Conservation (phyloP, 2,329 filamentous ascomycete species). For the Cordyceps cateniannulata region DNA sequence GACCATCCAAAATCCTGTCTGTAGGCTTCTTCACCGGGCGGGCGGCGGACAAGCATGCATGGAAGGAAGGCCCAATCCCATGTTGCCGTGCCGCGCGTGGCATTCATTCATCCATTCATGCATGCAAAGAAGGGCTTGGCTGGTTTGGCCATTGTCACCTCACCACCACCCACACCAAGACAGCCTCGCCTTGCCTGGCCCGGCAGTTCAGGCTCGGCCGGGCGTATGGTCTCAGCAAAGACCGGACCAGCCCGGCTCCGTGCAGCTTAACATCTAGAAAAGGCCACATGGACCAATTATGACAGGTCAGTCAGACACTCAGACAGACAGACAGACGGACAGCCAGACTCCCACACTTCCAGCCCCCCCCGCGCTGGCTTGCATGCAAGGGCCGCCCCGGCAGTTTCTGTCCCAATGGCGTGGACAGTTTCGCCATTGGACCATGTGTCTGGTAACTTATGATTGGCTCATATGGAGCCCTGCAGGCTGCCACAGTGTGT, state of each 20-base stretch:
- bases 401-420: slow-evolving; percentile 9
- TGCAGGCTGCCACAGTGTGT: background rate
- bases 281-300: slow-evolving; percentile 5
- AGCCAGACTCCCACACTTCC: background rate
- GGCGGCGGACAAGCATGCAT: no score
- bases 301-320: slow-evolving; percentile 8
- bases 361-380: background rate
- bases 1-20: no score
- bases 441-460: background rate
- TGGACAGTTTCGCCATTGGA: slow-evolving; percentile 7
- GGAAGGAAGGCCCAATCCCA: no score
- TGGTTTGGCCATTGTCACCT: background rate
- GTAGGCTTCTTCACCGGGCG: no score
- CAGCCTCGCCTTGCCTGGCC: no score
- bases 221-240: background rate
- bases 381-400: slow-evolving; percentile 10
- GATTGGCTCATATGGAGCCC: background rate
- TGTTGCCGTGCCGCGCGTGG: no score
- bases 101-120: no score
- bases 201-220: background rate
- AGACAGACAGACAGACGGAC: background rate
- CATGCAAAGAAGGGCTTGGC: no score
- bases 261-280: slow-evolving; percentile 1
- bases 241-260: background rate
- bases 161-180: no score